Evolutionary conservation across 1,139 yeast genomes (phyloP).

Genomic region (Pichia sp.): DNA sequence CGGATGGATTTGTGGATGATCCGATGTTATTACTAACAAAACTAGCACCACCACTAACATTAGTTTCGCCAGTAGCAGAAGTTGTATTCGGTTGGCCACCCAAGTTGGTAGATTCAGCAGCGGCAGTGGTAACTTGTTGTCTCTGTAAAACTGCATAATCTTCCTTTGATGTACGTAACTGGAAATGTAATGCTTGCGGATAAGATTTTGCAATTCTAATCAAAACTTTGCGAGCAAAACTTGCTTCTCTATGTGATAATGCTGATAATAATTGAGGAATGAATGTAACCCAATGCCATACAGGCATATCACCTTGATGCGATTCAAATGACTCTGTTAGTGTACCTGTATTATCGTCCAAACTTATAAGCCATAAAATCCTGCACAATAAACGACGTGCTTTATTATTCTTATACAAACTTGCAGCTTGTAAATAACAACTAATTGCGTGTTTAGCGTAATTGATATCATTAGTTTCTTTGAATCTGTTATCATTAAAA

Average conservation of each 20-base stretch:
- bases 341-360: conserved; percentile 81
- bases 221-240: conserved; percentile 78
- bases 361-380: conserved; percentile 86
- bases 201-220: conserved; percentile 91
- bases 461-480: conserved; percentile 73
- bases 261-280: conserved; percentile 92
- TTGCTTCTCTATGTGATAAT: conserved; percentile 85
- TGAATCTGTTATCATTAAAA: conserved; percentile 83
- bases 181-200: conserved; percentile 97
- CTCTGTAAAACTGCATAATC: conserved; percentile 86
- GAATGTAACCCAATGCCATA: conserved; percentile 98
- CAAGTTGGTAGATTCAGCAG: no score
- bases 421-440: conserved; percentile 96
- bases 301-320: conserved; percentile 94
- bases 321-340: conserved; percentile 84
- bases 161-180: conserved; percentile 88
- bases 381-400: conserved; percentile 84
- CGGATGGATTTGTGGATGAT: not conserved
- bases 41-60: not conserved
- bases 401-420: conserved; percentile 86
- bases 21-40: not conserved
- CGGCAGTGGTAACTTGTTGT: conserved; percentile 33
- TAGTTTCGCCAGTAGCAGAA: conserved; percentile 3
- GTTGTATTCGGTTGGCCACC: conserved; percentile 4
- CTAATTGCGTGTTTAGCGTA: conserved; percentile 93